Evolutionary conservation across 2,329 filamentous ascomycete genomes (phyloP), one percentile per base, ranked within the genome.

Genomic region (Alternaria brassicicola): DNA sequence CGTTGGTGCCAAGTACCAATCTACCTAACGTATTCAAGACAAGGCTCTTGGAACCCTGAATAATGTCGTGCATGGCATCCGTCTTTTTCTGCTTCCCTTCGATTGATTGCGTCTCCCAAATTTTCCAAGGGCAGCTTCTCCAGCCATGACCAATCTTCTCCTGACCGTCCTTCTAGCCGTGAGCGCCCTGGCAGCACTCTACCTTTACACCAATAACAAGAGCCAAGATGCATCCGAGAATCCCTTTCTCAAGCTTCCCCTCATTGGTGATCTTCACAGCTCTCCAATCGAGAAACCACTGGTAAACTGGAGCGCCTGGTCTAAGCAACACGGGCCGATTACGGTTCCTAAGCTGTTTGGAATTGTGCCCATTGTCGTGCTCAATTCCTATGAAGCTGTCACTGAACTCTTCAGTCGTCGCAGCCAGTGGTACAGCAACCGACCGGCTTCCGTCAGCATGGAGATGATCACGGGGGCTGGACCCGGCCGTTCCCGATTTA

Each of bases 361-460:
- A 6, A 54, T 61, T 25, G 54, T 61, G 19, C 57, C 57, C 30
- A 31, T 61, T 13, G 57, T 61, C 43, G 48, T 60, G 26, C 57
- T 60, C 15, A 60, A 60, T 21, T 57, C 57, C 12, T 52, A 57
- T 19, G 57, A 57, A 48, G 53, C 57, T 6, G 57, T 60, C 23
- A 60, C 53, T 33, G 57, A 60, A 30, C 54, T 57, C 10, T 60
- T 60, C 48, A 52, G 57, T 53, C 57, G 57, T 41, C 57, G 53
- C 25, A 57, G 57, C 31, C 53, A 60, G 38, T 57, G 53, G 53
- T 60, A 60, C 10, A 60, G 57, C 31, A 60, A 57, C 26, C 48
- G 57, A 21, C 54, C 57, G 13, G 48, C 57, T 35, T 60, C 53
- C 17, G 57, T 60, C 25, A 60, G 57, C 48, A 60, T 60, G 57